A percentile compares a stretch with the other conserved stretches of the same genome.
Evolutionary conservation across 2,329 filamentous ascomycete species (phyloP).

Genomic region (Cercospora sojina): DNA sequence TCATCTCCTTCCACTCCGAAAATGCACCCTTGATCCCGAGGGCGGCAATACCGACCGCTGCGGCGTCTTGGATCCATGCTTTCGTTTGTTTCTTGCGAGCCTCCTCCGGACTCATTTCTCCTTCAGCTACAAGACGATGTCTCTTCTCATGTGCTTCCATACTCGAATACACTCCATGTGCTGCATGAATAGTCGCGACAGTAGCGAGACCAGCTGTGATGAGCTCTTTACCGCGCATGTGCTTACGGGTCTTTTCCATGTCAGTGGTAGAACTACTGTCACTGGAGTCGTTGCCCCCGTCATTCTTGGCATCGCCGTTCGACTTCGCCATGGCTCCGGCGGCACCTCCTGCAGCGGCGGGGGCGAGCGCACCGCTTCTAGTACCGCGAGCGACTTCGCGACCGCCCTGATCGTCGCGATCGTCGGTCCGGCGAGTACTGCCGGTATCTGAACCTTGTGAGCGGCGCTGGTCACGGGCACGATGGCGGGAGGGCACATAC

Average conservation of each 20-base stretch:
- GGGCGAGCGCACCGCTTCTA: slow-evolving; percentile 42
- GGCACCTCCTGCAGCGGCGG: slow-evolving; percentile 41
- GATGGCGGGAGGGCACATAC: slow-evolving; percentile 52
- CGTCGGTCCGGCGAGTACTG: slow-evolving; percentile 39
- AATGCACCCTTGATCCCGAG: slow-evolving; percentile 67
- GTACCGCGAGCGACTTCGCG: slow-evolving; percentile 39
- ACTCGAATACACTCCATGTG: slow-evolving; percentile 62
- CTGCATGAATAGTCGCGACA: slow-evolving; percentile 68
- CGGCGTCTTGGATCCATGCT: slow-evolving; percentile 62
- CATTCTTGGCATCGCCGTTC: slow-evolving; percentile 5
- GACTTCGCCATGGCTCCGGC: slow-evolving; percentile 34
- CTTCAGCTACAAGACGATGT: slow-evolving; percentile 59
- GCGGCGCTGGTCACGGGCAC: slow-evolving; percentile 42
- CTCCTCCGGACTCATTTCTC: slow-evolving; percentile 62
- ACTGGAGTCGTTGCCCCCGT: slow-evolving; percentile 28
- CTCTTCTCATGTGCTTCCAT: slow-evolving; percentile 64
- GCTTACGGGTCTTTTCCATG: slow-evolving; percentile 62
- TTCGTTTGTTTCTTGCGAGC: slow-evolving; percentile 63
- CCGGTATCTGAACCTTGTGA: slow-evolving; percentile 44
- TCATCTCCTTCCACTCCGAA: slow-evolving; percentile 67
- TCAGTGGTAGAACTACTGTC: slow-evolving; percentile 47
- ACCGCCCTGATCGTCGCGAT: slow-evolving; percentile 31
- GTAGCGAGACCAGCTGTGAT: slow-evolving; percentile 65
- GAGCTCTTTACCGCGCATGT: slow-evolving; percentile 65
- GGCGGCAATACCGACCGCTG: slow-evolving; percentile 66